These are phyloP conservation scores for Diplotaxis tenuifolia DNA, from an alignment of 345 rosid species.

Conservation along the genomic window DNA sequence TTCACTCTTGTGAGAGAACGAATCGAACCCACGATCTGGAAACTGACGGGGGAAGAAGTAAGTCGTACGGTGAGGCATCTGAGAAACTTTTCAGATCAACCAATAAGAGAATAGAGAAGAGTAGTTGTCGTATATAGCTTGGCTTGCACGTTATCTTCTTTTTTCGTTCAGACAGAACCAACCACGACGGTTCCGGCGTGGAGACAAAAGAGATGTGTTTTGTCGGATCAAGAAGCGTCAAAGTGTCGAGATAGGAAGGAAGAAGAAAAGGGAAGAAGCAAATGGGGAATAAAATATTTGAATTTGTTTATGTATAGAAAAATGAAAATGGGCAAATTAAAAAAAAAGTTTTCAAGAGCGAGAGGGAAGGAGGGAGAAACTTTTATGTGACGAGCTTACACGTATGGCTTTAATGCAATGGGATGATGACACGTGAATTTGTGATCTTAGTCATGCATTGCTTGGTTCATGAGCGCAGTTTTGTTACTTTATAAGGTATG, in stretches of 20 bases:
- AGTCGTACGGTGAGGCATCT: conserved; percentile 94
- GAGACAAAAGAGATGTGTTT: conserved; percentile 10
- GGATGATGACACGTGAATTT: conserved; percentile 18
- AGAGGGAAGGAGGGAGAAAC: background rate
- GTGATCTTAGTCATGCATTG: background rate
- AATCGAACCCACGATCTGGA: conserved; percentile 72
- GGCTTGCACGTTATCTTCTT: background rate
- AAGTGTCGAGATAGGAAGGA: conserved; percentile 10
- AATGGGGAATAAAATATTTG: conserved; percentile 16
- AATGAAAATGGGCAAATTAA: background rate
- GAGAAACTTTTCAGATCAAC: background rate
- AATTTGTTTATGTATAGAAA: background rate
- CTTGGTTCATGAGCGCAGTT: conserved; percentile 4
- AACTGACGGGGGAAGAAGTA: conserved; percentile 99
- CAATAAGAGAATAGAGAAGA: no score
- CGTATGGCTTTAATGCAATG: background rate
- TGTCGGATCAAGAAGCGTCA: conserved; percentile 13
- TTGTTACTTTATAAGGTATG: background rate
- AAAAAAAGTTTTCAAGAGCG: background rate
- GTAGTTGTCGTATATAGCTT: no score
- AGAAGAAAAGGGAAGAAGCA: background rate
- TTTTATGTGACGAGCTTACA: conserved; percentile 18
- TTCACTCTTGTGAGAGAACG: conserved; percentile 44
- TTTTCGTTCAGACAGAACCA: background rate
- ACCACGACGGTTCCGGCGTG: background rate